Evolutionary conservation across 345 rosid genomes (phyloP).

Genomic region (Abelmoschus esculentus): DNA sequence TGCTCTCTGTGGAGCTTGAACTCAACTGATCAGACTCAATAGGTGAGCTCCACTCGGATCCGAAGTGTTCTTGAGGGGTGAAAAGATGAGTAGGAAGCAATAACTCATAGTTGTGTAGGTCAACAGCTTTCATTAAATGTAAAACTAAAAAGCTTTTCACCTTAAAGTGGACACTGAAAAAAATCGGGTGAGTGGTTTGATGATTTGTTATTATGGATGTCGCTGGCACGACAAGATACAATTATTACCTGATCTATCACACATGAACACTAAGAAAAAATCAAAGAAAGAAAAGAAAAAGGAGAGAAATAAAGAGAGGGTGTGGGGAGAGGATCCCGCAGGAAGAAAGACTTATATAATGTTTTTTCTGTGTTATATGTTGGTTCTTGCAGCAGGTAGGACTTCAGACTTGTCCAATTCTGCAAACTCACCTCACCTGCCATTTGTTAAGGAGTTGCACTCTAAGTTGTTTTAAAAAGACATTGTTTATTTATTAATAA

Average conservation of each 20-base stretch:
- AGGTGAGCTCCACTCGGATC: constrained; percentile 21
- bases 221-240: constrained; percentile 11
- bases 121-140: constrained; percentile 41
- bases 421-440: constrained; percentile 16
- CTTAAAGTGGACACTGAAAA: neutral
- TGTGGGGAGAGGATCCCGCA: neutral
- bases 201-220: constrained; percentile 13
- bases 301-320: neutral
- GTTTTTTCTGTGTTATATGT: neutral
- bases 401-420: constrained; percentile 11
- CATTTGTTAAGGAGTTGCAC: constrained; percentile 17
- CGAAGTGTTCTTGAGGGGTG: neutral
- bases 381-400: neutral
- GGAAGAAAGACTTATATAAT: neutral
- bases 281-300: neutral
- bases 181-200: constrained; percentile 2
- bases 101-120: constrained; percentile 25
- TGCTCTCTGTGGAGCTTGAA: constrained; percentile 28
- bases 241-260: constrained; percentile 1
- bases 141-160: neutral
- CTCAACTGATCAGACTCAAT: constrained; percentile 19
- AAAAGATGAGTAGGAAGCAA: constrained; percentile 18
- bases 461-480: neutral
- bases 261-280: neutral
- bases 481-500: no score